These are phyloP conservation scores for Coriolopsis trogii DNA, from an alignment of 1,284 basidiomycete species.

Conservation along the genomic window DNA sequence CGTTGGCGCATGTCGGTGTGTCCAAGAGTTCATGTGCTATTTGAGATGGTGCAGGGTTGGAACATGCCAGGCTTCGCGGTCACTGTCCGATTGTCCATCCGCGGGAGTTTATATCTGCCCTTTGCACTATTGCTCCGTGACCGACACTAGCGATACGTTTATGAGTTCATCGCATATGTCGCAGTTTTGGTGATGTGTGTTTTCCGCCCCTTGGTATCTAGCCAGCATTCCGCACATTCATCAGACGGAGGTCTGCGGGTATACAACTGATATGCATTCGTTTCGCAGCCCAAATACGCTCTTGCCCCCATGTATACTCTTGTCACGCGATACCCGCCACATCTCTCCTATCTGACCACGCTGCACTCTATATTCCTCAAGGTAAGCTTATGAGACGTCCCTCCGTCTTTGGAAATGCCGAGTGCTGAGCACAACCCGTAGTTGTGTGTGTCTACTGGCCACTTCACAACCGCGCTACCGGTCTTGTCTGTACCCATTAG, in stretches of 20 bases:
- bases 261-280: not conserved
- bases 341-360: conserved; percentile 62
- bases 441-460: conserved; percentile 48
- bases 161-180: no score
- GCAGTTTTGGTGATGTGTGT: no score
- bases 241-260: not conserved
- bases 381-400: conserved; percentile 19
- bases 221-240: no score
- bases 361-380: conserved; percentile 62
- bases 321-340: conserved; percentile 60
- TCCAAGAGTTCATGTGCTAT: no score
- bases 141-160: no score
- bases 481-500: conserved; percentile 62
- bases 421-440: not conserved
- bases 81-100: no score
- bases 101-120: no score
- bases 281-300: conserved; percentile 42
- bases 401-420: not conserved
- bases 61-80: no score
- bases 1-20: not conserved
- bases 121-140: no score
- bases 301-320: conserved; percentile 62
- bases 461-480: conserved; percentile 58
- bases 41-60: no score
- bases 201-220: no score